Evolutionary conservation across 257 asterid species (phyloP), one percentile per base, ranked within the genome.

Genomic region (Gardenia jasminoides): DNA sequence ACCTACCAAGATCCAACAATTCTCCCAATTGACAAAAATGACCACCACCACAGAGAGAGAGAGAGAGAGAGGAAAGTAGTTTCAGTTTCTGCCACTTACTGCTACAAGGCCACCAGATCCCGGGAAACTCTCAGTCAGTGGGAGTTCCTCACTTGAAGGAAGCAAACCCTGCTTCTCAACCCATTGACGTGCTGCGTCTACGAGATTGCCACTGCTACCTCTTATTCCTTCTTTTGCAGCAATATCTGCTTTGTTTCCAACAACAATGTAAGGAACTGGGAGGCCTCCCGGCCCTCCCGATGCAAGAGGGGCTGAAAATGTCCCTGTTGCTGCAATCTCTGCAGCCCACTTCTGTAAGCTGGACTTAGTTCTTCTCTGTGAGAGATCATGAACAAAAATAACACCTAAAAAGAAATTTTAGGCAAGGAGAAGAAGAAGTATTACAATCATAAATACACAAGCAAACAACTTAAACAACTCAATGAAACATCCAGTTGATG

Each of bases 121-220:
- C 50, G 99, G 93, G 81, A 96, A 96, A 85, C 93, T 93, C 88
- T 91, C 98, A 7, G 91, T 87, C 82, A 96, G 73, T 1, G 97
- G 98, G 81, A 93, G 88, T 80, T 96, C 99, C 85, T 96, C 98
- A 44, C 90, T 92, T 61, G 97, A 84, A 65, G 98, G 91, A 83
- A 96, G 97, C 72, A 93, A 84, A 59, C 99, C 97, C 87, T 96
- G 99, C 84, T 92, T 96, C 89, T 96, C 99, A 66, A 91, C 99
- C 99, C 98, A 93, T 41, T 88, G 98, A 33, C 98, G 97, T 83
- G 99, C 99, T 79, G 90, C 92, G 81, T 94, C 99, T 77, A 94
- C 94, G 72, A 94, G 98, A 88, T 94, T 93, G 36, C 99, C 99
- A 80, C 99, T 93, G 90, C 98, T 93, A 62, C 91, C 96, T 78